Evolutionary conservation across 192 early-diverging fungal genomes (phyloP), one percentile per base, ranked within the genome.

Genomic region (Podila epicladia): DNA sequence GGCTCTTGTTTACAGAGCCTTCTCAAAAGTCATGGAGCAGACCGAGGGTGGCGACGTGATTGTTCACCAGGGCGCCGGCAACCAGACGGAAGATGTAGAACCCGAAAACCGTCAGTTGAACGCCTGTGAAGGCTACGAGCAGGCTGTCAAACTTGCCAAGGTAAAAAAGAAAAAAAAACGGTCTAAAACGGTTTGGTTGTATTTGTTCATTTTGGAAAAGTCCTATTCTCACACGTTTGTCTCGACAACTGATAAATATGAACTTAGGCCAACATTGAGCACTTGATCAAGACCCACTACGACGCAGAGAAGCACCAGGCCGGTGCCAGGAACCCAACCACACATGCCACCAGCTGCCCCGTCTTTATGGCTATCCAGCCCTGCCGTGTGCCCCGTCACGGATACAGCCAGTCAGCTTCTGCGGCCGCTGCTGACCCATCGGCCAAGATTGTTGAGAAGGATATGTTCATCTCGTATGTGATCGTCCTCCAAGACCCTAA

Each of bases 301-400:
- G 82, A 71, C 8, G 32, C 77, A 32, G 70, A 82, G 37, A 69
- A 61, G 20, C 61, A 77, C 71, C 61, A 67, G 65, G 53, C 33
- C 9, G 49, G 49, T 8, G 58, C 62, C 26, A 80, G 33, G 71
- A 80, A 80, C 45, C 66, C 77, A 29, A 69, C 58, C 48, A 69
- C 71, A 11, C 71, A 85, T 45, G 77, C 86, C 15, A 85, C 85
- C 9, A 84, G 64, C 20, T 87, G 87, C 61, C 89, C 89, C n/a
- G 85, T 90, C 9, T 90, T 89, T 62, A 85, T 90, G 85, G 83
- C 86, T 2, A 87, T 90, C 62, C 89, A 90, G 62, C 87, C 89
- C 11, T 76, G 72, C 66, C 73, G 79, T 76, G 83, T 79, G 28
- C 75, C 71, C 61, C 75, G 83, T 67, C 61, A 77, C 41, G 62